Percentiles rank a stretch among this genome's conserved stretches.
These are phyloP conservation scores for Hyphopichia burtonii DNA, from an alignment of 1,139 yeast genomes.

Conservation along the genomic window DNA sequence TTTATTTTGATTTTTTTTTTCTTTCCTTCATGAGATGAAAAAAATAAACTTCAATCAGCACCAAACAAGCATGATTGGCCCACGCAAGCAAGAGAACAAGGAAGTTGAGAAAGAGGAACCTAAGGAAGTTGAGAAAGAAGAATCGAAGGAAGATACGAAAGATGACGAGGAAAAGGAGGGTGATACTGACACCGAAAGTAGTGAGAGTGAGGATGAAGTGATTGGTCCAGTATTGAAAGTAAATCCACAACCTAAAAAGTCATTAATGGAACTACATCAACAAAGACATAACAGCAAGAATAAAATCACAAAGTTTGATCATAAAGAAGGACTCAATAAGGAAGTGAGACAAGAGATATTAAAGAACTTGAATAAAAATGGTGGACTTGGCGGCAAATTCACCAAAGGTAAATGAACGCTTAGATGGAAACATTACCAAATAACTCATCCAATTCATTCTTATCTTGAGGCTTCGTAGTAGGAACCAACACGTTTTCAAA, in stretches of 20 bases:
- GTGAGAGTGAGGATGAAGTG: slow-evolving; percentile 8
- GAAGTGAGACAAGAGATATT: slow-evolving; percentile 14
- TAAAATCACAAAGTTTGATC: slow-evolving; percentile 11
- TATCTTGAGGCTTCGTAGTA: slow-evolving; percentile 6
- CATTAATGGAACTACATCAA: slow-evolving; percentile 12
- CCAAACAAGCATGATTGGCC: slow-evolving; percentile 9
- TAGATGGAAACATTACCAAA: slow-evolving; percentile 21
- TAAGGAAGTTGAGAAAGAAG: slow-evolving; percentile 4
- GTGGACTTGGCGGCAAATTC: slow-evolving; percentile 12
- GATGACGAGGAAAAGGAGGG: background rate
- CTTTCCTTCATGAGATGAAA: too few relatives aligned
- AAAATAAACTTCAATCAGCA: background rate
- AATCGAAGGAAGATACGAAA: background rate
- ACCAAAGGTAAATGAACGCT: slow-evolving; percentile 9
- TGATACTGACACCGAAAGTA: slow-evolving; percentile 2
- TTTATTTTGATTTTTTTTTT: too few relatives aligned
- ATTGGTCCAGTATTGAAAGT: slow-evolving; percentile 6
- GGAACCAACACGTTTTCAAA: slow-evolving; percentile 37
- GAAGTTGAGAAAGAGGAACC: background rate
- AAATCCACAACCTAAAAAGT: slow-evolving; percentile 3
- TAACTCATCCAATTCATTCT: slow-evolving; percentile 26
- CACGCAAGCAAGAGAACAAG: slow-evolving; percentile 6
- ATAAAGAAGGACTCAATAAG: slow-evolving; percentile 10
- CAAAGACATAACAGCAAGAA: slow-evolving; percentile 6
- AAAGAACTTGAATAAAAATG: slow-evolving; percentile 11